Base-by-base conservation (phyloP, 805 yeast genomes). In the Sugiyamaella americana region DNA sequence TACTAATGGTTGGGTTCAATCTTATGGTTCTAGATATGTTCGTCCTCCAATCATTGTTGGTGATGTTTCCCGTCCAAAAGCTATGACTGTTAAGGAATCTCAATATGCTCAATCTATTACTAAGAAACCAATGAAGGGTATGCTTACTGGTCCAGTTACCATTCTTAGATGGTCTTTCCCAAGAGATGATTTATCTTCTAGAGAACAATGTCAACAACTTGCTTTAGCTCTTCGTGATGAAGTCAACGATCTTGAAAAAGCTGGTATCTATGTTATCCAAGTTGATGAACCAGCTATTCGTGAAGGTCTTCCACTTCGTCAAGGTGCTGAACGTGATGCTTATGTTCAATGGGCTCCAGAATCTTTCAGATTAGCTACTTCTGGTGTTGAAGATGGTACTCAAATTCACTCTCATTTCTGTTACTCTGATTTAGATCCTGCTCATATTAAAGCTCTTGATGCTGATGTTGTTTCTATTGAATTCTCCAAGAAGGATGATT, bases 131-230 rank as follows among this genome's bases (percentile, higher is more conserved):
- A 86, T 93, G 81, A 93, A 93, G 82, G 98, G 98, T 87, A 93
- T 93, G 98, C 84, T 93, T 71, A 89, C 98, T 69, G 98, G 98
- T 75, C 98, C 98, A 71, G 93, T 93, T 65, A 93, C 98, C 69
- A 87, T 95, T 75, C 84, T 93, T 72, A 87, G 98, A 82, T 93
- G 98, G 98, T 93, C 98, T 63, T 93, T 93, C 97, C 98, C 98
- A 78, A 87, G 98, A 84, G 91, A 89, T 70, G 98, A 93, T 66
- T 84, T 91, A 60, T 76, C 95, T 55, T 89, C 85, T 75, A 79
- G 85, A 77, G 79, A 80, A 60, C 98, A 93, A 79, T 87, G 97
- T 61, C 79, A 85, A 71, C 98, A 93, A 80, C 84, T 93, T 68
- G 94, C 95, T 69, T 78, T 93, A 66, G 98, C 98, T 62, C 79